These are phyloP conservation scores for Phytophthora capsici DNA, from an alignment of 352 stramenopile species.

Conservation along the genomic window DNA sequence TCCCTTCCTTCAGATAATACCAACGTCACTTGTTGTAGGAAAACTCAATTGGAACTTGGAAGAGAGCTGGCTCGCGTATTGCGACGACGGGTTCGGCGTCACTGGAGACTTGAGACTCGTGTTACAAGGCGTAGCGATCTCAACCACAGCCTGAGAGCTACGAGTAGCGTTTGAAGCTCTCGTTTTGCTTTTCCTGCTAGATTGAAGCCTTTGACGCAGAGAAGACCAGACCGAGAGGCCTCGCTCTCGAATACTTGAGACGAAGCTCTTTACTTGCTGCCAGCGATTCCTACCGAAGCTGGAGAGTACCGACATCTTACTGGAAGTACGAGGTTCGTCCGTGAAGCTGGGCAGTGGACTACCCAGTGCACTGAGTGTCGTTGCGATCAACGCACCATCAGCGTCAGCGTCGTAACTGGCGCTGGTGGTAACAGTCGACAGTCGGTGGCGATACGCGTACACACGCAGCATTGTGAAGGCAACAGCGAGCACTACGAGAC, in stretches of 20 bases:
- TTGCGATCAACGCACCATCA: conserved; percentile 25
- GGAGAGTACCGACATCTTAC: conserved; percentile 19
- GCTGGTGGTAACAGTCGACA: conserved; percentile 22
- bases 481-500: conserved; percentile 19
- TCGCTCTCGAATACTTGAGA: conserved; percentile 8
- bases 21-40: conserved; percentile 16
- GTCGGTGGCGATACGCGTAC: conserved; percentile 23
- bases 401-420: conserved; percentile 18
- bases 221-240: conserved; percentile 9
- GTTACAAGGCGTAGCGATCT: conserved; percentile 26
- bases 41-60: conserved; percentile 33
- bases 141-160: conserved; percentile 17
- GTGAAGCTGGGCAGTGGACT: conserved; percentile 19
- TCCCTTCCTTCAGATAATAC: conserved; percentile 24
- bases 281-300: conserved; percentile 16
- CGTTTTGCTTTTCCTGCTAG: not conserved
- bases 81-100: conserved; percentile 17
- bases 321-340: conserved; percentile 6
- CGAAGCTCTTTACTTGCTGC: conserved; percentile 18
- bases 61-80: conserved; percentile 23
- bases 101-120: conserved; percentile 1
- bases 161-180: conserved; percentile 1
- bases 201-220: conserved; percentile 9
- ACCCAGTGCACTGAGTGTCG: conserved; percentile 27
- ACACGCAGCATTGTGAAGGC: conserved; percentile 28